Evolutionary conservation across 2,329 filamentous ascomycete genomes (phyloP).

Genomic region (Aaosphaeria pasadenensis): DNA sequence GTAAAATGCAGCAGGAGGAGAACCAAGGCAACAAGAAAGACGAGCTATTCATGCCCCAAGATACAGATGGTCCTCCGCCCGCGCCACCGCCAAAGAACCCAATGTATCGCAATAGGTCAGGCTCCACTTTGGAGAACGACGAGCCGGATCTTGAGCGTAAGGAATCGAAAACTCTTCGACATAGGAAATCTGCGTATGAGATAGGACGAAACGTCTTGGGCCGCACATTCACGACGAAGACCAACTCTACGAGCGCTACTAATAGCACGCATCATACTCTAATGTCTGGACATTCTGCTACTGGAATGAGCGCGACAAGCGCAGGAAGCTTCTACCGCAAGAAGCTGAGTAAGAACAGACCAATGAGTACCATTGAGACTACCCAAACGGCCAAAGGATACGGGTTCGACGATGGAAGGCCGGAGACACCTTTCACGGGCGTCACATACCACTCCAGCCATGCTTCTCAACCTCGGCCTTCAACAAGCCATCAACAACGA

Average conservation of each 20-base stretch:
- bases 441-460: conserved; percentile 93
- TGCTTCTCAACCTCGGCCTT: conserved; percentile 57
- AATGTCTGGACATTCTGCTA: conserved; percentile 91
- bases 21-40: conserved; percentile 34
- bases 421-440: conserved; percentile 63
- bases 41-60: conserved; percentile 50
- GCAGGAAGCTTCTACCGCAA: conserved; percentile 87
- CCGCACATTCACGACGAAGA: conserved; percentile 85
- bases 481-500: conserved; percentile 51
- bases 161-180: conserved; percentile 43
- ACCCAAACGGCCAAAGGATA: conserved; percentile 37
- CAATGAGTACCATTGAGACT: conserved; percentile 64
- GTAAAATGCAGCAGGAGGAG: conserved; percentile 60
- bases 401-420: conserved; percentile 38
- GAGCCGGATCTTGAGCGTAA: conserved; percentile 27
- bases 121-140: conserved; percentile 33
- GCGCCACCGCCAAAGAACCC: conserved; percentile 61
- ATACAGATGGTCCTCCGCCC: conserved; percentile 47
- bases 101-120: conserved; percentile 40
- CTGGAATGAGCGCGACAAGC: conserved; percentile 90
- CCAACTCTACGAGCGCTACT: conserved; percentile 69
- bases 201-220: conserved; percentile 67
- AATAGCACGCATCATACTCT: conserved; percentile 78
- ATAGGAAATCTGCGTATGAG: conserved; percentile 76
- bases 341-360: conserved; percentile 53